Evolutionary conservation across 2,329 filamentous ascomycete genomes (phyloP).

Genomic region (Sporothrix pseudoabietina): DNA sequence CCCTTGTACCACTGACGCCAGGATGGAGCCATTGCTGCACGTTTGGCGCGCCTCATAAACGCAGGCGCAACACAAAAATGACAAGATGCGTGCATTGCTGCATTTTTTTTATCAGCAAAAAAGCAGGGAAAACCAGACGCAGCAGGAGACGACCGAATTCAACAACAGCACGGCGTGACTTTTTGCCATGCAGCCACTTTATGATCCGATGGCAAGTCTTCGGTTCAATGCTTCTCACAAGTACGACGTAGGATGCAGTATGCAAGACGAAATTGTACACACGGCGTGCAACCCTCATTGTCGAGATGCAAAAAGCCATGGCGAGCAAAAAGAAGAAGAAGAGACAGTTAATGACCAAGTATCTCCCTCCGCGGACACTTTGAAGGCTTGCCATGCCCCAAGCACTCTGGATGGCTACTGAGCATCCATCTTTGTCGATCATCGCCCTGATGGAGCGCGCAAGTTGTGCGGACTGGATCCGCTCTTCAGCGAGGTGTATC

Average conservation of each 20-base stretch:
- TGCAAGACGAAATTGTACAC: background rate
- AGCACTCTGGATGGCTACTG: background rate
- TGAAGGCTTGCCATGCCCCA: background rate
- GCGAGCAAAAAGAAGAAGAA: background rate
- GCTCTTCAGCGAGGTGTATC: background rate
- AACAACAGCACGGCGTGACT: background rate
- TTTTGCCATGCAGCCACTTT: constrained; percentile 13
- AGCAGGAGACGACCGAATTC: background rate
- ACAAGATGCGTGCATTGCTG: background rate
- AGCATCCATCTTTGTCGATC: background rate
- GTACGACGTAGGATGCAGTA: background rate
- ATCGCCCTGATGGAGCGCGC: background rate
- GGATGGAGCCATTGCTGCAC: background rate
- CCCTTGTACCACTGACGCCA: background rate
- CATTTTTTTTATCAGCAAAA: background rate
- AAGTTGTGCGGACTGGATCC: background rate
- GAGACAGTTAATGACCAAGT: background rate
- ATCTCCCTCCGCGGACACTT: background rate
- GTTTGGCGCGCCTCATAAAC: constrained; percentile 13
- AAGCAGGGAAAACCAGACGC: constrained; percentile 5
- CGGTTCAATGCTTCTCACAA: background rate
- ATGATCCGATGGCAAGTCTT: background rate
- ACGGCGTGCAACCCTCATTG: background rate
- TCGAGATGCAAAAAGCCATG: background rate
- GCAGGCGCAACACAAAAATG: background rate